phyloP scores from a whole-genome alignment of 148 eudicot species.

The Beta vulgaris region DNA sequence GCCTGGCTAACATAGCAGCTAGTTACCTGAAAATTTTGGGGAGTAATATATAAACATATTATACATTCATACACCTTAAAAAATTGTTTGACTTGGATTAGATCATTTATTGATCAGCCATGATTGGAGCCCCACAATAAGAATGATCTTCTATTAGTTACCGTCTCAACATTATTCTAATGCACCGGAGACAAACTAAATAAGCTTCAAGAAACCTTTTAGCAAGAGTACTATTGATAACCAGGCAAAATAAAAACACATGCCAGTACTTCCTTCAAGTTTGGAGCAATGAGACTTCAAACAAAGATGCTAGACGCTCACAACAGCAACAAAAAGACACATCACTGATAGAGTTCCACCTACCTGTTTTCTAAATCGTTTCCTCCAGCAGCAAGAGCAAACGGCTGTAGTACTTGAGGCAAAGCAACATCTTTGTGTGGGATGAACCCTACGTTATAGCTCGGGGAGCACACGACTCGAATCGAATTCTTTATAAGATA shows the following conservation, averaged over 20 bases:
- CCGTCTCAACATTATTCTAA: background rate
- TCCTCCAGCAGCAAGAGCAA: slow-evolving; percentile 95
- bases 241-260: background rate
- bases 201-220: background rate
- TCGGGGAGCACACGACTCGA: slow-evolving; percentile 89
- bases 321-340: background rate
- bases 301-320: background rate
- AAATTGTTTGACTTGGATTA: too few relatives aligned
- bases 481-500: slow-evolving; percentile 85
- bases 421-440: slow-evolving; percentile 97
- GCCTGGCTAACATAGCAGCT: too few relatives aligned
- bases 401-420: slow-evolving; percentile 95
- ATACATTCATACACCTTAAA: too few relatives aligned
- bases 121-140: too few relatives aligned
- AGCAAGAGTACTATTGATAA: background rate
- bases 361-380: slow-evolving; percentile 83
- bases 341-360: background rate
- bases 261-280: background rate
- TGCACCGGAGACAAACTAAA: background rate
- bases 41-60: too few relatives aligned
- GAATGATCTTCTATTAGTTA: too few relatives aligned
- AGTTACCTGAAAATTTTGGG: too few relatives aligned
- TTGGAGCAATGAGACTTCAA: background rate
- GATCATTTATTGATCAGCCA: too few relatives aligned
- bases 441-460: slow-evolving; percentile 85